Percentiles rank a stretch among this genome's conserved stretches.
Evolutionary conservation across 768 basidiomycete genomes (phyloP).

Genomic region (Scleroderma bovista): DNA sequence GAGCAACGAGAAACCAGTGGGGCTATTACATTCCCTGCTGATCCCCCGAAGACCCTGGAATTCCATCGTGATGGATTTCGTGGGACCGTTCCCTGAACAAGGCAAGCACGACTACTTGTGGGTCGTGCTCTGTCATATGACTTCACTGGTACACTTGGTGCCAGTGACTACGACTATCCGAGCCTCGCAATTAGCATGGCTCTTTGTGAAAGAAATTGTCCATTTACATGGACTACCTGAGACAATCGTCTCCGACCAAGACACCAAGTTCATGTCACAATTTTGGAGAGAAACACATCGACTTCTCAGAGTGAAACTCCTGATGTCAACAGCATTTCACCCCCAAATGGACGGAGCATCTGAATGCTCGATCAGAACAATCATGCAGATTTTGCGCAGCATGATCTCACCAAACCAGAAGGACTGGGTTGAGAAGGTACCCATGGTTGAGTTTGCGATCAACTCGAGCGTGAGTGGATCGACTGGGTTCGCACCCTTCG

Average conservation of each 20-base stretch:
- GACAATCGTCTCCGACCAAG: constrained; percentile 23
- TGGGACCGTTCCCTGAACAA: constrained; percentile 28
- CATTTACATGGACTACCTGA: constrained; percentile 8
- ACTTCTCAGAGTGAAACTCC: constrained; percentile 24
- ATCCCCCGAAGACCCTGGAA: constrained; percentile 30
- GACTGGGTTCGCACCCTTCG: constrained; percentile 13
- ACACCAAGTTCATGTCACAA: constrained; percentile 29
- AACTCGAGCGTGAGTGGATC: constrained; percentile 11
- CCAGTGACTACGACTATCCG: too few relatives aligned
- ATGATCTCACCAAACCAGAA: constrained; percentile 22
- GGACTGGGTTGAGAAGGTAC: constrained; percentile 12
- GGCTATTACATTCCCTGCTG: background rate
- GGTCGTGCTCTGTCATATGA: constrained; percentile 15
- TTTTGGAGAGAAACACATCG: constrained; percentile 28
- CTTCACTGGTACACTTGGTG: too few relatives aligned
- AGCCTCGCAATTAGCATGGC: too few relatives aligned
- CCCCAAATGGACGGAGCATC: constrained; percentile 36
- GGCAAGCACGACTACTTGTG: constrained; percentile 17
- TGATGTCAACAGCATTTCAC: constrained; percentile 36
- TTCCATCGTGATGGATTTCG: constrained; percentile 37
- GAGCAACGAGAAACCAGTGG: background rate
- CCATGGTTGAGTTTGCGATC: constrained; percentile 16
- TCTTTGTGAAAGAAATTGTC: too few relatives aligned
- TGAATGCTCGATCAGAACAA: constrained; percentile 20
- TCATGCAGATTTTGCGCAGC: constrained; percentile 28